Evolutionary conservation across 2,329 filamentous ascomycete genomes (phyloP), one percentile per base, ranked within the genome.

Genomic region (Elsinoe arachidis): DNA sequence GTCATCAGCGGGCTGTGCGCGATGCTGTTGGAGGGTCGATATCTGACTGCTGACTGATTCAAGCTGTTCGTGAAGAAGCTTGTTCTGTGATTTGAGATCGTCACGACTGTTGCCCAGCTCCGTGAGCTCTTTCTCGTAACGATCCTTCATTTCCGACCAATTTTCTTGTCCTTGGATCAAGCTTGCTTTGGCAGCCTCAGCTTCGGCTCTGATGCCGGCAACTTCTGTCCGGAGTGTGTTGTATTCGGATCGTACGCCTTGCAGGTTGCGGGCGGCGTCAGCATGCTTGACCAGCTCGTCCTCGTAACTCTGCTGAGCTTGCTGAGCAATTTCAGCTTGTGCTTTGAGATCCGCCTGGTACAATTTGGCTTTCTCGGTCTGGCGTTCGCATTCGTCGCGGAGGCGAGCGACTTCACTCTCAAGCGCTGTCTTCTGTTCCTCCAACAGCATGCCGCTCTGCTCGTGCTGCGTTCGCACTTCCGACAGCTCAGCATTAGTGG

Each of bases 261-360:
- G 90, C 12, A 96, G 78, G 35, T 83, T 82, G 72, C 90, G 91
- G 11, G 92, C 89, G n/a, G 92, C 93, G 63, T 96, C 90, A 1
- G 91, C 92, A 72, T 99, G 93, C 74, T 93, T 96, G 66, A 96
- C 82, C 10, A 99, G 80, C 70, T 99, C 93, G 61, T 85, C 85
- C 70, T 99, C 95, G 68, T 99, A 99, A 64, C 93, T 91, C 68
- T 95, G 87, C 69, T 99, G 93, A 2, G 93, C 90, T 70, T 90
- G 88, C 55, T 90, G 85, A 2, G 93, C 90, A 66, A 99, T 97
- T 44, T 95, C 88, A 26, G 92, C 91, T 71, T 99, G 93, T 0
- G 89, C 86, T 61, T 93, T 91, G 41, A 97, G 82, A 65, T 97
- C 91, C 65, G 95, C 87, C 68, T 95, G 89, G 68, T 96, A 88